Base-by-base conservation (phyloP, 257 asterid species). In the Apocynum venetum region DNA sequence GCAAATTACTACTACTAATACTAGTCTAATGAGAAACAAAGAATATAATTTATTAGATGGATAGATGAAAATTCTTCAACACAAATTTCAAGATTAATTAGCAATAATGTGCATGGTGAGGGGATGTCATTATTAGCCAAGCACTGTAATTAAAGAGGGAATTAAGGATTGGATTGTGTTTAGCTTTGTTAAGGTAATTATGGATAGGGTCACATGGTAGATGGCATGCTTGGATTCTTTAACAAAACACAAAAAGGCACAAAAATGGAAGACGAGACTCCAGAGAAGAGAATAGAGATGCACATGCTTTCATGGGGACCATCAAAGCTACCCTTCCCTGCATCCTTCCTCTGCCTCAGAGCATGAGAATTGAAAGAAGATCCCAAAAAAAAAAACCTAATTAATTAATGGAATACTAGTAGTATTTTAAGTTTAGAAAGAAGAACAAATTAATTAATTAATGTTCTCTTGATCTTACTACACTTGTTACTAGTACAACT, bases 231-330 rank as follows among this genome's bases (percentile, higher is more conserved):
- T 81, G 70, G 78, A 72, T 72, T 77, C 78, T 70, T 80, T 80
- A 68, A 49, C 47, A 25, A 25, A 25, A 25, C 31, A 25, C 31
- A 25, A 25, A 25, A 25, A 25, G 31, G 31, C 56, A 55, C 40
- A 15, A 56, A 71, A 73, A 55, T 40, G 10, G 3, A 19, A 25
- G 12, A 56, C 53, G 20, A 78, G 6, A 43, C 36, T 40, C 75
- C 48, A 60, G 25, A 47, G 57, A 48, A 68, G 66, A 68, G 76
- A 63, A 38, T 8, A 56, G 56, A 15, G 48, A 63, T 11, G 76
- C 82, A 83, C 85, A 80, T 82, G 86, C 73, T 61, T 64, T 72
- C 73, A 76, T 60, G 78, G 83, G 85, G 82, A 83, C 82, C 84
- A 83, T 25, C 31, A 25, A 25, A 25, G 31, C 31, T 25, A 25